Percentiles rank a stretch among this genome's conserved stretches.
Conservation (phyloP, 306 rosid species). For the Cajanus cajan region DNA sequence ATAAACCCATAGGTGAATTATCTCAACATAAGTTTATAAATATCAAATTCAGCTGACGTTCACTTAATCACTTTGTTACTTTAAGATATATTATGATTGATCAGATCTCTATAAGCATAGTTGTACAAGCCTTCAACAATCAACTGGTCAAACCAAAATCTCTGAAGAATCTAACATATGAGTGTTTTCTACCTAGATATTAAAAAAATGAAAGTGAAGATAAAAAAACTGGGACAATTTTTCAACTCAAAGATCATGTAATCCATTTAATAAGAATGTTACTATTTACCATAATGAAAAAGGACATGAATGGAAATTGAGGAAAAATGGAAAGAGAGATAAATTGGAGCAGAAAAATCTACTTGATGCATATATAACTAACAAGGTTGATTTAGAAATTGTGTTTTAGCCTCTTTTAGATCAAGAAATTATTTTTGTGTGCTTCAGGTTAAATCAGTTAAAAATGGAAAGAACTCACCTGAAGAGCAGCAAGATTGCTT, state of each 20-base stretch:
- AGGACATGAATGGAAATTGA: not conserved
- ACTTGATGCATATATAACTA: not conserved
- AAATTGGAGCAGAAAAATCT: not conserved
- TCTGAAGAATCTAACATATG: not conserved
- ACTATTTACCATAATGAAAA: not conserved
- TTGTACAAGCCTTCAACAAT: not conserved
- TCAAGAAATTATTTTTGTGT: not conserved
- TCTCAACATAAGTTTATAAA: not conserved
- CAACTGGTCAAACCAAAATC: not conserved
- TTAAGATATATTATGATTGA: not conserved
- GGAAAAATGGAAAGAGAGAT: not conserved
- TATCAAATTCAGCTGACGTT: not conserved
- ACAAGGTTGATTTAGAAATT: not conserved
- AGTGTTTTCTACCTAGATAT: not conserved
- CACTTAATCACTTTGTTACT: not conserved
- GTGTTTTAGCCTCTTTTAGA: not conserved
- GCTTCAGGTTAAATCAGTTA: not conserved
- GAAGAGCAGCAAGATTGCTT: slow-evolving; percentile 18
- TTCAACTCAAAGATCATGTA: not conserved
- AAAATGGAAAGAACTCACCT: slow-evolving; percentile 14
- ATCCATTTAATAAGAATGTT: not conserved
- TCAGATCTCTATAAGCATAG: not conserved
- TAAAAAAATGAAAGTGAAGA: not conserved
- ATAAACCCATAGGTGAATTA: not conserved
- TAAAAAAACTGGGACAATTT: not conserved